Conservation (phyloP, 2,329 filamentous ascomycete species). For the Immersiporthe knoxdaviesiana region DNA sequence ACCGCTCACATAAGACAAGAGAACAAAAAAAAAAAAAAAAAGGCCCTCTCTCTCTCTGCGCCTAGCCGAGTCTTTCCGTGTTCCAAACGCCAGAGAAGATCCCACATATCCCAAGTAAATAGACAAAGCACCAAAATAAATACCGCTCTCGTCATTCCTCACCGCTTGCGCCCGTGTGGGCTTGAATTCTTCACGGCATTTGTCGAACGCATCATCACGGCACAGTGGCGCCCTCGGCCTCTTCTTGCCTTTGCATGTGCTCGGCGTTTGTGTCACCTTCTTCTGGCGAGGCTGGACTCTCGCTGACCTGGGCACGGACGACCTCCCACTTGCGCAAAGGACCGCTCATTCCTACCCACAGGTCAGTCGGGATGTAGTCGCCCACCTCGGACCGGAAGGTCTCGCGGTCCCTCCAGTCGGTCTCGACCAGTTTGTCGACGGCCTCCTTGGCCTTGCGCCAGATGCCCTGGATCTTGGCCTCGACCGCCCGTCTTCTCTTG, state of each 20-base stretch:
- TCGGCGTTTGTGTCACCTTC: background rate
- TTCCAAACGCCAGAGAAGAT: background rate
- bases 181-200: slow-evolving; percentile 13
- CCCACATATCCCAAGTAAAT: background rate
- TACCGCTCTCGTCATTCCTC: background rate
- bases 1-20: background rate
- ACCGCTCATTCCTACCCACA: slow-evolving; percentile 79
- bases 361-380: slow-evolving; percentile 82
- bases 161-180: slow-evolving; percentile 7
- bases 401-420: slow-evolving; percentile 74
- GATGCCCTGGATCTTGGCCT: slow-evolving; percentile 73
- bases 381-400: slow-evolving; percentile 81
- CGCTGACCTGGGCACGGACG: slow-evolving; percentile 38
- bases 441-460: slow-evolving; percentile 78
- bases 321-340: slow-evolving; percentile 58
- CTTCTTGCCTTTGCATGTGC: slow-evolving; percentile 21
- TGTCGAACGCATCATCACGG: slow-evolving; percentile 3
- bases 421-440: slow-evolving; percentile 73
- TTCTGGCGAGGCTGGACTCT: background rate
- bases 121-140: background rate
- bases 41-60: background rate
- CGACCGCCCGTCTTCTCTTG: slow-evolving; percentile 71
- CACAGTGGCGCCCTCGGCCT: slow-evolving; percentile 13
- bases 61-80: background rate
- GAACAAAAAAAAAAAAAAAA: background rate